Evolutionary conservation across 2,329 filamentous ascomycete species (phyloP), one percentile per base, ranked within the genome.

Genomic region (Pyrenochaeta sp.): DNA sequence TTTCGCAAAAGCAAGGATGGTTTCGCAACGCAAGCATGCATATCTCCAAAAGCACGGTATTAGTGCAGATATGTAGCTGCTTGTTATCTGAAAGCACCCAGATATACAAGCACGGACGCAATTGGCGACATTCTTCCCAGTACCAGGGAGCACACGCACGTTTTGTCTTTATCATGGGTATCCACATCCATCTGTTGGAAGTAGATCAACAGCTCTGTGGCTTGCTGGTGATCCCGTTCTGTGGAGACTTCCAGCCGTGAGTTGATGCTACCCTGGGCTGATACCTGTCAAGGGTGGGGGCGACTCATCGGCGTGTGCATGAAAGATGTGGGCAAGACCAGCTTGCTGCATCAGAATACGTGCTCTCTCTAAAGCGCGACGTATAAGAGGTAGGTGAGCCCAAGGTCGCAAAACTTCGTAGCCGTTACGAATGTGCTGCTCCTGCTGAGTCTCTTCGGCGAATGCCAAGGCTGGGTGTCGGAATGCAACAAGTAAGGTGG

Each of bases 401-500:
- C 64, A 68, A n/a, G 61, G 55, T 3, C 52, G 46, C 27, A 68
- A 42, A 11, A 56, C 49, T 20, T 68, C 64, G 21, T 66, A 69
- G 7, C 53, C 64, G 20, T 64, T 62, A n/a, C 58, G 54, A 29
- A 66, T 67, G 43, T 64, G 63, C 43, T 65, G 58, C 32, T 65
- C 63, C 45, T 61, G 56, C 27, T 39, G 54, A 1, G 59, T 66
- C 31, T 68, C 63, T 51, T 60, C 61, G 15, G 64, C 52, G 30
- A 65, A 69, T 12, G 58, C 46, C 14, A 69, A 41, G 17, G 54
- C 56, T 29, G 61, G 54, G 31, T 56, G 56, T 7, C 60, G 51
- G 45, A 60, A 66, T 1, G 63, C 59, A 12, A 68, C 55, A 18
- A 67, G 49, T 4, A 67, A 44, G 1, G 58, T 67, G 15, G 58